phyloP scores from a whole-genome alignment of 257 asterid species.

The Nicotiana paniculata region DNA sequence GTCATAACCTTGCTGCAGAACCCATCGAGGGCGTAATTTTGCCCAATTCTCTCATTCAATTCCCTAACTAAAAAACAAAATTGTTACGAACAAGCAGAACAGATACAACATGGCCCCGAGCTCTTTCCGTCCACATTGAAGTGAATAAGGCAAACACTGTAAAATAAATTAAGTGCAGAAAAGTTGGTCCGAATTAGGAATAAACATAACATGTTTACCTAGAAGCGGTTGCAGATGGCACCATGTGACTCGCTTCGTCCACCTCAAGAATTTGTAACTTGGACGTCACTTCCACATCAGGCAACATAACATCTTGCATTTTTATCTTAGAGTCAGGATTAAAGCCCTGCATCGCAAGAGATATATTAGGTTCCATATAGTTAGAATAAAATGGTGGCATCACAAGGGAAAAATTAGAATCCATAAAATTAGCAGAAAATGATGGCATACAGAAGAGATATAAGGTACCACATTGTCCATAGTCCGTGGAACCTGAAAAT shows the following conservation, averaged over 20 bases:
- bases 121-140: no score
- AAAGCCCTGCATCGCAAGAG: no score
- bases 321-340: no score
- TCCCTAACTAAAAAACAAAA: no score
- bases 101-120: background rate
- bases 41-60: background rate
- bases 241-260: background rate
- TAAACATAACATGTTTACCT: slow-evolving; percentile 4
- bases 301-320: background rate
- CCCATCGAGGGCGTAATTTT: background rate
- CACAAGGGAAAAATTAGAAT: no score
- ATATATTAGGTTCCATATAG: no score
- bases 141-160: no score
- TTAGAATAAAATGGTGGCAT: no score
- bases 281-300: background rate
- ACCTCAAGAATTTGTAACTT: background rate
- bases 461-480: background rate
- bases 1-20: background rate
- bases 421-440: background rate
- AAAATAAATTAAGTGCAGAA: background rate
- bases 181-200: background rate
- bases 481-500: background rate
- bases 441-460: background rate
- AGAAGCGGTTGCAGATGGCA: slow-evolving; percentile 1
- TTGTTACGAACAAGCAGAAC: background rate